Evolutionary conservation across 2,329 filamentous ascomycete species (phyloP), one percentile per base, ranked within the genome.

Genomic region (Exserohilum turcica): DNA sequence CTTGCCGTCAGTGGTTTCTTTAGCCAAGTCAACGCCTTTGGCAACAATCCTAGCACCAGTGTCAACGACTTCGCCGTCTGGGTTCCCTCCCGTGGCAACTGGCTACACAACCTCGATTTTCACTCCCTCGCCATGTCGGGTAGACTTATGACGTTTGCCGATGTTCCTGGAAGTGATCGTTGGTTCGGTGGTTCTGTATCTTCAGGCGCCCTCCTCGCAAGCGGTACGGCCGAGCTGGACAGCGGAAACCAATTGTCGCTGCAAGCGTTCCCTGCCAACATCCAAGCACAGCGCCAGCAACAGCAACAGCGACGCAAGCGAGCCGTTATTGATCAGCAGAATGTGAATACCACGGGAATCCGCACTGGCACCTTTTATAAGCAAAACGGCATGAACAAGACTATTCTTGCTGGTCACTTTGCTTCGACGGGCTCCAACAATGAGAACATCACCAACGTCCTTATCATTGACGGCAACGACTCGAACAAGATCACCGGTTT

Each of bases 321-420:
- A 56, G 75, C 75, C n/a, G 67, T 76, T 12, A 58, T 76, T 31
- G 71, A 69, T 24, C 70, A 69, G 15, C 72, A 79, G 37, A 80
- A 80, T 57, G 65, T 78, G 40, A 81, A 78, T 55, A 75, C 83
- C 7, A 82, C 82, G 2, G 91, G 91, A 27, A 86, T 96, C n/a
- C 80, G 88, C 18, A 85, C 89, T 6, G 94, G 91, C 27, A 77
- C 86, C 2, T 96, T 95, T 69, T 91, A 96, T 72, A 84, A 82
- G 33, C 80, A 82, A 13, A 84, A 85, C 57, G 80, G 79, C 53
- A 83, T 85, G 59, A 97, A 97, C 73, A 81, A 95, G 51, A 97
- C 94, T 0, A 84, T 97, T 33, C 80, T 97, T 24, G 94, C 87
- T 43, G 94, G 94, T 1, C 91, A 92, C 65, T 99, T 99, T 71